phyloP scores from a whole-genome alignment of 768 basidiomycete species.

The Rhizopogon salebrosus region DNA sequence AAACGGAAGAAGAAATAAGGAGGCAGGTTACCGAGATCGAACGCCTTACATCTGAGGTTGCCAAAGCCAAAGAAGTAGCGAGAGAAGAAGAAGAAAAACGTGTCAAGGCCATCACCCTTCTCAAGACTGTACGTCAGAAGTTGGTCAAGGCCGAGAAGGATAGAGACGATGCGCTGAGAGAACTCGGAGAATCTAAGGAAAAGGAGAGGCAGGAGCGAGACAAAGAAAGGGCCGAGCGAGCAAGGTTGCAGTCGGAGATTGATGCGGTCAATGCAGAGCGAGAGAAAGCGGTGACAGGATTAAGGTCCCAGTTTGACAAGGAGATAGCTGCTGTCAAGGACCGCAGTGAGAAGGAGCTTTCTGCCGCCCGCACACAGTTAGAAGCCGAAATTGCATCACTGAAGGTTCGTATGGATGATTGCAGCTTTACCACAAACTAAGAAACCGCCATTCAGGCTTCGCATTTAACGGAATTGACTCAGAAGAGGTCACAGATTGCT shows the following conservation, averaged over 20 bases:
- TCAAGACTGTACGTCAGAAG: constrained; percentile 96
- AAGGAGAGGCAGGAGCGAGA: constrained; percentile 47
- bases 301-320: constrained; percentile 68
- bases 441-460: constrained; percentile 41
- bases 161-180: constrained; percentile 70
- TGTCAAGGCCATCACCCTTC: constrained; percentile 82
- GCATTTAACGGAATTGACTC: constrained; percentile 61
- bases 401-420: constrained; percentile 49
- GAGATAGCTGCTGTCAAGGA: constrained; percentile 60
- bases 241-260: constrained; percentile 57
- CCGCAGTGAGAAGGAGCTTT: constrained; percentile 69
- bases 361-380: constrained; percentile 58
- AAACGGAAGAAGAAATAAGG: constrained; percentile 43
- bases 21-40: constrained; percentile 53
- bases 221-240: constrained; percentile 40
- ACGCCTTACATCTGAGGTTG: constrained; percentile 58
- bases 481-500: constrained; percentile 56
- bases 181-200: constrained; percentile 45
- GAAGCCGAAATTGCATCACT: constrained; percentile 71
- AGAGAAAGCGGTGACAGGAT: constrained; percentile 52
- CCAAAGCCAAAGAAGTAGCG: constrained; percentile 51
- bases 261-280: constrained; percentile 56
- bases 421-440: constrained; percentile 1
- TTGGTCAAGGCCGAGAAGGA: constrained; percentile 96
- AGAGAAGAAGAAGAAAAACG: constrained; percentile 99